Evolutionary conservation across 352 stramenopile species (phyloP).

Genomic region (Globisporangium megalacanthum): DNA sequence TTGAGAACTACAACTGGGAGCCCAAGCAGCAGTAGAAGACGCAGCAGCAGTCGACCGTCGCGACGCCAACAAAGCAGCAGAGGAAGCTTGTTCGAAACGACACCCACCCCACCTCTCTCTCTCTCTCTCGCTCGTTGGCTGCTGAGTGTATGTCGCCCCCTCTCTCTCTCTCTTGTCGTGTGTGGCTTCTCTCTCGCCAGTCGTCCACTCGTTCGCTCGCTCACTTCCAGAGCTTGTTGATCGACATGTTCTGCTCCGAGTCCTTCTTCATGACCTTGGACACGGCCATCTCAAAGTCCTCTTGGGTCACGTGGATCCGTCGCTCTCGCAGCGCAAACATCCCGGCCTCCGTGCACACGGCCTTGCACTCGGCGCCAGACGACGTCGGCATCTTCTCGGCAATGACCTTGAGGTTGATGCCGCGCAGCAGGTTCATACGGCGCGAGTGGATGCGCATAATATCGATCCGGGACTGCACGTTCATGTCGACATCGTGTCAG

Average conservation of each 20-base stretch:
- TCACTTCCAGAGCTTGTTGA: conserved; percentile 99
- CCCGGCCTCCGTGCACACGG: conserved; percentile 98
- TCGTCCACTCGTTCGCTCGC: not conserved
- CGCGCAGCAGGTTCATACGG: conserved; percentile 99
- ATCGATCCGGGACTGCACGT: conserved; percentile 82
- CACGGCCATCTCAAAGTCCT: conserved; percentile 99
- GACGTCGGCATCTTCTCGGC: conserved; percentile 98
- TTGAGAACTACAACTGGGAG: conserved; percentile 86
- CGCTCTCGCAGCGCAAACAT: conserved; percentile 99
- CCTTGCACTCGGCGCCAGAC: conserved; percentile 98
- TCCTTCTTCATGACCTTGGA: conserved; percentile 99
- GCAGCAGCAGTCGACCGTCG: not conserved
- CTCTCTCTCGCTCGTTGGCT: too few species aligned
- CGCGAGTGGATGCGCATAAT: conserved; percentile 99
- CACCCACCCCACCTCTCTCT: too few species aligned
- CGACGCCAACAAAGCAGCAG: not conserved
- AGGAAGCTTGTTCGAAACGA: conserved; percentile 1
- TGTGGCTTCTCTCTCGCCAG: not conserved
- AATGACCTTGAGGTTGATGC: conserved; percentile 98
- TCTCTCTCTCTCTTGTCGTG: conserved; percentile 1
- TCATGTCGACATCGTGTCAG: too few species aligned
- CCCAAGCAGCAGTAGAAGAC: conserved; percentile 19
- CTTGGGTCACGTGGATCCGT: conserved; percentile 99
- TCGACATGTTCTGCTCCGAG: conserved; percentile 95
- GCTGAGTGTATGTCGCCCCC: too few species aligned